Conservation (phyloP, 2,329 filamentous ascomycete species). For the Fusarium solani-melongenae region DNA sequence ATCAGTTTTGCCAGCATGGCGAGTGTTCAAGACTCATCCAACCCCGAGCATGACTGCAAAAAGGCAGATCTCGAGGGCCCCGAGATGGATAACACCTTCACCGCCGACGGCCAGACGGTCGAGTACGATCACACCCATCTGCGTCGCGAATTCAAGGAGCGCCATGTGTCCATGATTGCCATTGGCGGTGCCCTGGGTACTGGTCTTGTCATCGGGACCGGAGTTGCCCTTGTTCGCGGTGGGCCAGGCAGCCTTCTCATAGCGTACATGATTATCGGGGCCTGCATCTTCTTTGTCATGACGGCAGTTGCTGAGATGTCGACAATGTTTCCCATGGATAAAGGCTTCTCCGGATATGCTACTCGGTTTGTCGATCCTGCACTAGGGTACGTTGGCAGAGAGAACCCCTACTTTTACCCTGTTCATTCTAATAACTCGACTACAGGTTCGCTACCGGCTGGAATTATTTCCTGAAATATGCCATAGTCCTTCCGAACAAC, state of each 20-base stretch:
- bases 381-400: neutral
- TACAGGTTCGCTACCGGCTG: neutral
- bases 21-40: neutral
- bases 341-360: constrained; percentile 46
- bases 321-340: constrained; percentile 42
- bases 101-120: neutral
- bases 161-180: constrained; percentile 2
- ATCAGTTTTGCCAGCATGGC: neutral
- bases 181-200: neutral
- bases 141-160: neutral
- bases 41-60: neutral
- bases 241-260: neutral
- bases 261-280: constrained; percentile 54
- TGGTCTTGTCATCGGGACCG: neutral
- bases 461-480: neutral
- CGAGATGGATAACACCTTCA: neutral
- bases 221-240: neutral
- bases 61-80: neutral
- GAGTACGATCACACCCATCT: neutral
- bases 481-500: neutral
- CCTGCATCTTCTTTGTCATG: constrained; percentile 68
- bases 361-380: constrained; percentile 45
- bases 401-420: neutral
- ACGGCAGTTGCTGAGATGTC: constrained; percentile 51
- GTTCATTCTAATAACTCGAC: neutral